phyloP scores from a whole-genome alignment of 306 rosid species.

The Quercus cerris region DNA sequence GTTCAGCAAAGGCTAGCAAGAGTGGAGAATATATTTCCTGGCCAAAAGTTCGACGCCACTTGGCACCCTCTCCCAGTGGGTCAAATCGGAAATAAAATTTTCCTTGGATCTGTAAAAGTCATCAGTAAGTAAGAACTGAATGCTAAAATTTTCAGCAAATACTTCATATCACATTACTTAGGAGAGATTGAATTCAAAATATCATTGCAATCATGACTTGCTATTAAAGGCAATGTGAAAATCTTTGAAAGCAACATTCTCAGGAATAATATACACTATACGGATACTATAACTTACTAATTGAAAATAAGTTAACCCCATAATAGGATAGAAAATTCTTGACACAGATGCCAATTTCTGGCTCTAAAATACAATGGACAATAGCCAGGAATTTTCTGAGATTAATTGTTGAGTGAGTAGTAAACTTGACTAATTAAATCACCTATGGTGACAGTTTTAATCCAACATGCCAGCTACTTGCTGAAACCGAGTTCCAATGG shows the following conservation, averaged over 20 bases:
- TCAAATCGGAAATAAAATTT: slow-evolving; percentile 80
- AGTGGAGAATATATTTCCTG: slow-evolving; percentile 91
- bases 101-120: slow-evolving; percentile 63
- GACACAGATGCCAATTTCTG: background rate
- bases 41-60: slow-evolving; percentile 92
- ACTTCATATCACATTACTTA: background rate
- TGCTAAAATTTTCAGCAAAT: slow-evolving; percentile 1
- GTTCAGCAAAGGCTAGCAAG: slow-evolving; percentile 80
- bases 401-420: background rate
- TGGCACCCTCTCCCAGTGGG: slow-evolving; percentile 82
- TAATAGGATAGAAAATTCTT: background rate
- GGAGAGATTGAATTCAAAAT: background rate
- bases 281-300: background rate
- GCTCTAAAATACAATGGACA: background rate
- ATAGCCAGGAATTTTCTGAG: background rate
- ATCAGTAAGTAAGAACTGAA: slow-evolving; percentile 5
- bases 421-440: background rate
- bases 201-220: background rate
- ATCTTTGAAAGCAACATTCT: background rate
- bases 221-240: background rate
- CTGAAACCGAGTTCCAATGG: background rate
- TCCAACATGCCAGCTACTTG: background rate
- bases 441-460: background rate
- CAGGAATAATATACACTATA: background rate
- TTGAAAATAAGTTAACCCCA: background rate